These are phyloP conservation scores for Trichoderma orchidacearum DNA, from an alignment of 495 filamentous ascomycete species.

Conservation along the genomic window DNA sequence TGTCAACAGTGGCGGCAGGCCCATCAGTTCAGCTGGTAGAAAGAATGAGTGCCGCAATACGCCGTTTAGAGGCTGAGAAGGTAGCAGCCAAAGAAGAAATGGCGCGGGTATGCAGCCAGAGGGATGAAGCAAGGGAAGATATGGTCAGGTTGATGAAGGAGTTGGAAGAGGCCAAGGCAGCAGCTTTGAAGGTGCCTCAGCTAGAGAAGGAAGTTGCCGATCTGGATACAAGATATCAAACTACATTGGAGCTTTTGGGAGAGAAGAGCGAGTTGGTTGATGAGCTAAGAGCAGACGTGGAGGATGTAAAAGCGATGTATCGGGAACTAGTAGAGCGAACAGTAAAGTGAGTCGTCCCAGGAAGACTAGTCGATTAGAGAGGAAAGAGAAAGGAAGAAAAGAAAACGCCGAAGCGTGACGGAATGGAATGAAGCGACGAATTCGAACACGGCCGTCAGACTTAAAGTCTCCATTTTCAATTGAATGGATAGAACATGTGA, in stretches of 20 bases:
- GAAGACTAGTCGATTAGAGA: background rate
- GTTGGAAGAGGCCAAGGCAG: slow-evolving; percentile 51
- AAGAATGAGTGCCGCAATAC: slow-evolving; percentile 86
- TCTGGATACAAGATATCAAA: slow-evolving; percentile 63
- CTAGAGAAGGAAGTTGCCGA: slow-evolving; percentile 54
- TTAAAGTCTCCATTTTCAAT: no score
- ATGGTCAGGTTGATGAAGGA: slow-evolving; percentile 82
- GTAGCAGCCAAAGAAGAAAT: slow-evolving; percentile 76
- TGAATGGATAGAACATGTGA: no score
- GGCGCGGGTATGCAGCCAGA: slow-evolving; percentile 59
- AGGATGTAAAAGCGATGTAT: slow-evolving; percentile 90
- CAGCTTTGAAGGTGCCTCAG: slow-evolving; percentile 42
- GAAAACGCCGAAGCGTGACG: background rate
- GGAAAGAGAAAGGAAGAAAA: background rate
- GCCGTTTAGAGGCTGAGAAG: slow-evolving; percentile 82
- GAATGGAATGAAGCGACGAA: background rate
- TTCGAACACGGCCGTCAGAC: no score
- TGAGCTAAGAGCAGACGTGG: slow-evolving; percentile 76
- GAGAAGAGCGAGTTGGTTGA: slow-evolving; percentile 94
- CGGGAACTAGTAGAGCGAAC: slow-evolving; percentile 81
- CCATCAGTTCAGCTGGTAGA: slow-evolving; percentile 94
- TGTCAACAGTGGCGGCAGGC: slow-evolving; percentile 76
- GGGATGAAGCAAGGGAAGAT: slow-evolving; percentile 84
- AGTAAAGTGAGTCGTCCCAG: slow-evolving; percentile 18
- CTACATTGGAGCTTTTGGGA: slow-evolving; percentile 84